phyloP scores from a whole-genome alignment of 345 rosid species.

The Aquilaria sinensis region DNA sequence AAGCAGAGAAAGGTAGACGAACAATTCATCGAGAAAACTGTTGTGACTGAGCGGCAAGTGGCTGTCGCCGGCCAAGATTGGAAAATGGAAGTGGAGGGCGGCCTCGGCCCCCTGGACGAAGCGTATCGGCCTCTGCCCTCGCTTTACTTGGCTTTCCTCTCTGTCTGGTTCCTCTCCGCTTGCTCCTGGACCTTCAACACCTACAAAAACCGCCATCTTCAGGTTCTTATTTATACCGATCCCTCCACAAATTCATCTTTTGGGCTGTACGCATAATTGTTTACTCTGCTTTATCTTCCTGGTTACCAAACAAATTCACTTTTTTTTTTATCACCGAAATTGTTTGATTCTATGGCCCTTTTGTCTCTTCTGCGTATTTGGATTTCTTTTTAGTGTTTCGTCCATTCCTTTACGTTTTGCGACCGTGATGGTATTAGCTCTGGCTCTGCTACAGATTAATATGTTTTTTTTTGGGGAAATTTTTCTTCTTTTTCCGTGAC shows the following conservation, averaged over 20 bases:
- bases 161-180: slow-evolving; percentile 75
- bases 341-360: slow-evolving; percentile 8
- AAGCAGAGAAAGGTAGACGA: no score
- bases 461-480: background rate
- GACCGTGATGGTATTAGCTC: no score
- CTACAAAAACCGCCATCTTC: slow-evolving; percentile 69
- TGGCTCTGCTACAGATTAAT: no score
- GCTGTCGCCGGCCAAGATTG: no score
- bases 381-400: background rate
- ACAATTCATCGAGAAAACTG: no score
- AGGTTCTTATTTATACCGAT: slow-evolving; percentile 27
- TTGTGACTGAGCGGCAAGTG: no score
- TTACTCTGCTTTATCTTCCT: background rate
- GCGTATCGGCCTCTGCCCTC: slow-evolving; percentile 72
- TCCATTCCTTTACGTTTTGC: background rate
- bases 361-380: slow-evolving; percentile 11
- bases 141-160: slow-evolving; percentile 58
- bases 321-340: background rate
- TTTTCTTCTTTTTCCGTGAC: slow-evolving; percentile 1
- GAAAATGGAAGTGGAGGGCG: background rate
- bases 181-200: slow-evolving; percentile 84
- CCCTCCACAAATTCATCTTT: background rate
- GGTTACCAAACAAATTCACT: background rate
- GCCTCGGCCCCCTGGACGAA: slow-evolving; percentile 36
- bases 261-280: background rate